Base-by-base conservation (phyloP, 176 grass and related monocot species). In the Miscanthus lutarioriparius region DNA sequence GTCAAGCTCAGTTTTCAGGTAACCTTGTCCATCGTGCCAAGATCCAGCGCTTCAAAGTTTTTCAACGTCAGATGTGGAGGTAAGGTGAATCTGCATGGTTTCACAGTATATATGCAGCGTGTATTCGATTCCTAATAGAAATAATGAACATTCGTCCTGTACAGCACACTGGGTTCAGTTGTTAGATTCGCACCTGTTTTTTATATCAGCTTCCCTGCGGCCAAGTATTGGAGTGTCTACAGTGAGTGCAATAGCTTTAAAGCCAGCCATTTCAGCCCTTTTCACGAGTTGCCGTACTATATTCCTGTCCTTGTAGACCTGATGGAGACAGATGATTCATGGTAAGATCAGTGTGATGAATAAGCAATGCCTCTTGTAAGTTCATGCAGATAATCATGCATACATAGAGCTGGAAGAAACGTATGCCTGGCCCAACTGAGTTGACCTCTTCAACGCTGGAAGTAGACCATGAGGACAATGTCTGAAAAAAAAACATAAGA, bases 391-490 rank as follows among this genome's bases (percentile, higher is more conserved):
- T 2, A 22, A 70, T 3, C n/a, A n/a, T n/a, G 73, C 85, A 67
- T 92, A 99, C 96, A 70, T 96, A 99, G 11, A 99, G 93, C 67
- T 99, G 96, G 81, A 99, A 99, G 90, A 99, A 99, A 63, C 91
- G 93, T 56, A 96, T 89, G 44, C 96, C 96, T 4, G 91, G 84
- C n/a, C 93, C 96, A 11, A 91, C 94, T 58, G 96, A 95, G 49
- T 86, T 87, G 72, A 99, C 91, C 91, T 96, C 93, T 80, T 99
- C 93, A 1, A 99, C 78, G 47, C 93, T 99, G 36, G 77, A 92
- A 80, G 93, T 99, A 80, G 96, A 75, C 96, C 90, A 96, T 64
- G 96, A 94, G 45, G 96, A 96, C 33, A 99, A 82, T 80, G 88
- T 94, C 96, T 99, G 85, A 59, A 83, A 86, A 61, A 54, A 61